Evolutionary conservation across 176 grass and related monocot species (phyloP).

Genomic region (Elymus sibiricus): DNA sequence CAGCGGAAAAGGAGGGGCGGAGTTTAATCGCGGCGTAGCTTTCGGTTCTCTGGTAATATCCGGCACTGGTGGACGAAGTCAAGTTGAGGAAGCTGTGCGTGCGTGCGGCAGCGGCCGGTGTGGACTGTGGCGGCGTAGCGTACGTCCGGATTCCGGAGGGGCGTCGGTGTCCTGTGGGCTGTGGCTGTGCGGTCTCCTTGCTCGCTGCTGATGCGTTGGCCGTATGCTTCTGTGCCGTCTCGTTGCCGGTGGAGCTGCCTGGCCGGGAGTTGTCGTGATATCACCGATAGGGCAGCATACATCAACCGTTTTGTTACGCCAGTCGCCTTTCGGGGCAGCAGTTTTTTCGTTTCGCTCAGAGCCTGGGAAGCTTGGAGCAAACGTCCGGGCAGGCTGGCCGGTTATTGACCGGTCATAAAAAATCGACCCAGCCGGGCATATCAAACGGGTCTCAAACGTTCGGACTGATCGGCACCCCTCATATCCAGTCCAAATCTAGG

Average conservation of each 20-base stretch:
- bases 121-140: background rate
- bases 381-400: too few relatives aligned
- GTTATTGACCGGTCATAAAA: too few relatives aligned
- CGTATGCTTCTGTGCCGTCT: background rate
- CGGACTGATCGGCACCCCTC: too few relatives aligned
- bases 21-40: background rate
- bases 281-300: too few relatives aligned
- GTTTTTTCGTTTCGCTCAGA: too few relatives aligned
- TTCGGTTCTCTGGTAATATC: background rate
- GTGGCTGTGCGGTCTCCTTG: background rate
- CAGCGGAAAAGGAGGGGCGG: background rate
- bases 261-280: background rate
- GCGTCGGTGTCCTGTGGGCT: background rate
- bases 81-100: background rate
- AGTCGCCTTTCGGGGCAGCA: too few relatives aligned
- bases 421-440: too few relatives aligned
- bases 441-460: too few relatives aligned
- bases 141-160: background rate
- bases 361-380: too few relatives aligned
- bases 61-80: background rate
- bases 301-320: too few relatives aligned
- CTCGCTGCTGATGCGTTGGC: background rate
- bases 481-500: too few relatives aligned
- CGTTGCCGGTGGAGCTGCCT: background rate
- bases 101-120: too few relatives aligned